Conservation (phyloP, 768 basidiomycete genomes). For the Vararia minispora region DNA sequence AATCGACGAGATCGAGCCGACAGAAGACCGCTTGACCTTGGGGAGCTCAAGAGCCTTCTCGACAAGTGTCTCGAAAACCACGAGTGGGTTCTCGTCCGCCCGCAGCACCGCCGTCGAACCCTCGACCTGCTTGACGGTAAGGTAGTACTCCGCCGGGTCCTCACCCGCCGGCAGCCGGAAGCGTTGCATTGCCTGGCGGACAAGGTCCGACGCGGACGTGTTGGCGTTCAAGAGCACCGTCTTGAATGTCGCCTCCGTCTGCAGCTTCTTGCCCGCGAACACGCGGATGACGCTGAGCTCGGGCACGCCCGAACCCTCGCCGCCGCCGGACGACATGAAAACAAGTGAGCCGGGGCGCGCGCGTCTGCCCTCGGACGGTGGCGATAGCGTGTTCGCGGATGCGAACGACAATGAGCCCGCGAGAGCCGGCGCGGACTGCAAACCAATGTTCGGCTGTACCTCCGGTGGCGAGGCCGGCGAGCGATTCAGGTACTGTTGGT, state of each 20-base stretch:
- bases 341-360: slow-evolving; percentile 74
- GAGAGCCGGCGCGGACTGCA: slow-evolving; percentile 65
- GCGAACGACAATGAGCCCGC: slow-evolving; percentile 31
- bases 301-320: slow-evolving; percentile 52
- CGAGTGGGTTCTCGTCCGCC: slow-evolving; percentile 71
- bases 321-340: slow-evolving; percentile 49
- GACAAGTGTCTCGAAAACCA: slow-evolving; percentile 77
- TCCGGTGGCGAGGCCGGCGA: slow-evolving; percentile 76
- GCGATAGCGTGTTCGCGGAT: slow-evolving; percentile 28
- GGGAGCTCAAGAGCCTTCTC: slow-evolving; percentile 72
- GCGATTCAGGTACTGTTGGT: slow-evolving; percentile 82
- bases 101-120: slow-evolving; percentile 70
- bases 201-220: slow-evolving; percentile 75
- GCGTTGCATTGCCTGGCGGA: slow-evolving; percentile 88
- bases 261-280: slow-evolving; percentile 84
- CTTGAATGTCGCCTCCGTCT: slow-evolving; percentile 97
- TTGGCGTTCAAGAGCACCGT: slow-evolving; percentile 86
- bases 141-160: slow-evolving; percentile 57
- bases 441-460: slow-evolving; percentile 59
- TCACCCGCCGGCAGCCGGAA: slow-evolving; percentile 70
- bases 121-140: slow-evolving; percentile 90
- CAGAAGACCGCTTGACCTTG: slow-evolving; percentile 85
- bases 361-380: slow-evolving; percentile 32
- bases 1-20: slow-evolving; percentile 91
- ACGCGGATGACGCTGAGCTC: slow-evolving; percentile 92